These are phyloP conservation scores for Russula ochroleuca DNA, from an alignment of 768 basidiomycete genomes.

Conservation along the genomic window DNA sequence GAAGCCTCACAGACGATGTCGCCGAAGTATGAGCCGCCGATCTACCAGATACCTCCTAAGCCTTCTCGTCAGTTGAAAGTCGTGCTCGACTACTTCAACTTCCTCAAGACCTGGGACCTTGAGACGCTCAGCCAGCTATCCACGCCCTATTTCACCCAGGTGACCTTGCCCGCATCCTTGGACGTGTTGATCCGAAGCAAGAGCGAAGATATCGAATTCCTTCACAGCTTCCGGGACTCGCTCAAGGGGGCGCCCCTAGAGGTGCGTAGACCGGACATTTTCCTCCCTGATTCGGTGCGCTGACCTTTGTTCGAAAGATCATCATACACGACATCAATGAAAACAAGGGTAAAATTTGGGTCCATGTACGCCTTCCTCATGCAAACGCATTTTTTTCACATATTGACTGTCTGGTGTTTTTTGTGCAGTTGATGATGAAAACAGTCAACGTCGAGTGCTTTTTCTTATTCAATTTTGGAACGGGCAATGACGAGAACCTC, in stretches of 20 bases:
- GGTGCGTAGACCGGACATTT: not conserved
- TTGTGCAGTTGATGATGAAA: not conserved
- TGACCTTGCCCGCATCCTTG: not conserved
- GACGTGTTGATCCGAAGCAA: not conserved
- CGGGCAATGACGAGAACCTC: not conserved
- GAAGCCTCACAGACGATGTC: not conserved
- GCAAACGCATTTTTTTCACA: no score
- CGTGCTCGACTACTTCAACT: not conserved
- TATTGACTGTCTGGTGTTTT: not conserved
- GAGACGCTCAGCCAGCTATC: not conserved
- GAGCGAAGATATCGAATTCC: not conserved
- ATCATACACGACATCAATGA: conserved; percentile 2
- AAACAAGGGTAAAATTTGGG: not conserved
- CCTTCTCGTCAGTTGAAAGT: not conserved
- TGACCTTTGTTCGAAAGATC: conserved; percentile 4
- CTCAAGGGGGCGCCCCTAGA: not conserved
- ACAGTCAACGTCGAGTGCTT: not conserved
- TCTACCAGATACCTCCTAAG: not conserved
- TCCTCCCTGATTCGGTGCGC: not conserved
- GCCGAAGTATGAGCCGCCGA: not conserved
- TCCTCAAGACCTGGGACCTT: not conserved
- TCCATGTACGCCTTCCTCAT: not conserved
- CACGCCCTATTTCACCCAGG: not conserved
- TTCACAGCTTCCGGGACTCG: not conserved
- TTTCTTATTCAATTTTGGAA: not conserved